phyloP scores from a whole-genome alignment of 257 asterid species.

The Echites panduratus region DNA sequence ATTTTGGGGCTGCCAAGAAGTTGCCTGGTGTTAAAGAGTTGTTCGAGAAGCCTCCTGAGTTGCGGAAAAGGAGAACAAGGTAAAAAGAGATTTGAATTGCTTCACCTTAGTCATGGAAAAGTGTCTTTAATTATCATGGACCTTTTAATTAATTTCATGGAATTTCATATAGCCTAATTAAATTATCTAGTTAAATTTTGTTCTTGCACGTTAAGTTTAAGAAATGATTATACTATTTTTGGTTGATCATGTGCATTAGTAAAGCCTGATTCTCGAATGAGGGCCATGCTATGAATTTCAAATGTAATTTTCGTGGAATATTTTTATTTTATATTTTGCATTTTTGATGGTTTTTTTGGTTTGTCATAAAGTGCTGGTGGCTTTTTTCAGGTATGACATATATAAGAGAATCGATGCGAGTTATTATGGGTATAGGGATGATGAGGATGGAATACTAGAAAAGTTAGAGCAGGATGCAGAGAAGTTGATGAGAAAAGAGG shows the following conservation, averaged over 20 bases:
- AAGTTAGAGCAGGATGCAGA: constrained; percentile 2
- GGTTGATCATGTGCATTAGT: not conserved
- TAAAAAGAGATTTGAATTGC: constrained; percentile 6
- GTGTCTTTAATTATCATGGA: not conserved
- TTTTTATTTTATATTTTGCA: too few relatives aligned
- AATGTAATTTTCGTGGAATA: too few relatives aligned
- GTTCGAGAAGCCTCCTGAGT: constrained; percentile 93
- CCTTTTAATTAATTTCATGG: not conserved
- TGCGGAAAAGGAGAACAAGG: constrained; percentile 92
- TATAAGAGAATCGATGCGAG: not conserved
- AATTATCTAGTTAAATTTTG: not conserved
- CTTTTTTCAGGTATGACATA: not conserved
- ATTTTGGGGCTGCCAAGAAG: constrained; percentile 28
- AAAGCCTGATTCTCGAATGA: too few relatives aligned
- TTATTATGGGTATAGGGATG: not conserved
- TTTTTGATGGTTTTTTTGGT: not conserved
- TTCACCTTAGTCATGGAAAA: not conserved
- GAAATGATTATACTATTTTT: not conserved
- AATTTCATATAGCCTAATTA: too few relatives aligned
- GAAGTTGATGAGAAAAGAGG: not conserved
- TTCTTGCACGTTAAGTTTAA: not conserved
- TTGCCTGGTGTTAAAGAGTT: constrained; percentile 92
- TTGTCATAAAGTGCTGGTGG: not conserved
- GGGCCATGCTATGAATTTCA: too few relatives aligned
- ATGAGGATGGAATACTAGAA: not conserved